Base-by-base conservation (phyloP, 2,329 filamentous ascomycete species). In the Phialocephala subalpina region DNA sequence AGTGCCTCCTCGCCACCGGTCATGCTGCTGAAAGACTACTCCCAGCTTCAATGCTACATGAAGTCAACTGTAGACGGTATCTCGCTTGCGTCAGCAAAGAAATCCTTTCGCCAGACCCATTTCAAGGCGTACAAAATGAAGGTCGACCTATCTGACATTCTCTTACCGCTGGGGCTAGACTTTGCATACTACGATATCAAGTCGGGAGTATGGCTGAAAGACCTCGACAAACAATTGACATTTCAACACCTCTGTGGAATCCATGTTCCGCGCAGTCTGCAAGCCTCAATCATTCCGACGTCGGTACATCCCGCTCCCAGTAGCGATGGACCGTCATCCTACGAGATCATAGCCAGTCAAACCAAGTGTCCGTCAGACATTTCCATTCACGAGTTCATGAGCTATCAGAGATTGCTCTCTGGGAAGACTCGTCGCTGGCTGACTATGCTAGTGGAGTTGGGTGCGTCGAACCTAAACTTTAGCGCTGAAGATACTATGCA, bases 391-490 rank as follows among this genome's bases (percentile, higher is more conserved):
- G 85, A 87, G 62, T 86, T 79, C 66, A 78, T 78, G 45, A 78
- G 83, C 0, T 82, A 81, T 63, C 80, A 82, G 66, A 75, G 66
- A 18, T 70, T 87, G 0, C 74, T 82, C 2, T 73, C 77, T 3
- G 83, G 82, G 0, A 79, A 75, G 8, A 65, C 75, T 57, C 71
- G 79, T 1, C 78, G 84, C 11, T 86, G 85, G 83, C 71, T 79
- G 2, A 78, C 79, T 5, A 79, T 87, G 0, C 71, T 86, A 0
- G 68, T 79, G 1, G 84, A 87, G 69, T 69, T 87, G 5, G 83
- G 80, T 0, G 80, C 82, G 3, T 81, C 83, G 0, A 84, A 83
- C 65, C 63, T 92, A 14, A 90, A 90, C 68, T 86, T 91, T 69
- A 86, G 84, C 35, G 82, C 81, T 0, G 80, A 85, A 42, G 80